phyloP scores from a whole-genome alignment of 371 early-diverging fungal species.

The Synchytrium microbalum region DNA sequence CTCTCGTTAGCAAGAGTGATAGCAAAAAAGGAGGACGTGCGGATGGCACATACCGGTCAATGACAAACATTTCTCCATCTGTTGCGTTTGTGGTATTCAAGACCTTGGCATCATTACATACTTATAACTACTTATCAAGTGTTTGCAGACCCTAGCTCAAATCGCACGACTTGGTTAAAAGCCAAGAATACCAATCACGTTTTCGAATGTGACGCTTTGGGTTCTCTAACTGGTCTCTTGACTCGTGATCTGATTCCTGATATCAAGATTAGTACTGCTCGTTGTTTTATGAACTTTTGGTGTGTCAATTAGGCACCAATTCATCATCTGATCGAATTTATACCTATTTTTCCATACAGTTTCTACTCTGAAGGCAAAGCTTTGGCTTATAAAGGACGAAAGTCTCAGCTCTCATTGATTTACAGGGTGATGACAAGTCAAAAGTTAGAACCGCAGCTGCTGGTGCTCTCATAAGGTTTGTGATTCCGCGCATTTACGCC shows the following conservation, averaged over 20 bases:
- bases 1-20: too few species aligned
- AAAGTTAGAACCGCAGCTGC: constrained; percentile 41
- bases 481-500: too few species aligned
- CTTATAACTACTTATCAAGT: constrained; percentile 33
- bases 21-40: too few species aligned
- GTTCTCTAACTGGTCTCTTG: constrained; percentile 26
- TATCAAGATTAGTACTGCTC: constrained; percentile 31
- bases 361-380: constrained; percentile 34
- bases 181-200: constrained; percentile 27
- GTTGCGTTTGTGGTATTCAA: too few species aligned
- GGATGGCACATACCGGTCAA: too few species aligned
- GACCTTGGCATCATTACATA: too few species aligned
- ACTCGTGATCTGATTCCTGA: constrained; percentile 25
- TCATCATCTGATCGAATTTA: background rate
- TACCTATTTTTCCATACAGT: constrained; percentile 20
- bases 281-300: constrained; percentile 42
- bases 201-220: constrained; percentile 31
- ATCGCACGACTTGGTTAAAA: constrained; percentile 28
- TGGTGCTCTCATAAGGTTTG: constrained; percentile 38
- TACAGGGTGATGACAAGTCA: constrained; percentile 29
- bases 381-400: constrained; percentile 26
- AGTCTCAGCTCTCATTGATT: constrained; percentile 26
- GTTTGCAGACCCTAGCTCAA: constrained; percentile 34
- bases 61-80: too few species aligned
- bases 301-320: constrained; percentile 7